Base-by-base conservation (phyloP, 805 yeast genomes). In the Pichia occidentalis region DNA sequence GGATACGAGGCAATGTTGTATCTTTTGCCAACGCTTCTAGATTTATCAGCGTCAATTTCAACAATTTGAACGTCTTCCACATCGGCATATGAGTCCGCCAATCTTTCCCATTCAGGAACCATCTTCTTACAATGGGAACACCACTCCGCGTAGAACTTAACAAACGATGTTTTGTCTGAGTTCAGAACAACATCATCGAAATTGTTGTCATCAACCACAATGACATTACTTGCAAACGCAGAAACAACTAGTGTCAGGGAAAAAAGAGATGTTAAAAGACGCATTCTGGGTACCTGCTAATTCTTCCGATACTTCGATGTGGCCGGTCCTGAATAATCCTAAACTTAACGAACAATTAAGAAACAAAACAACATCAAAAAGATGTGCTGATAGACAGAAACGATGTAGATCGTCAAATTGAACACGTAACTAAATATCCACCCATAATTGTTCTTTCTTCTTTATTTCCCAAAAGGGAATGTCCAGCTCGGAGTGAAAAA, bases 61-160 rank as follows among this genome's bases (percentile, higher is more conserved):
- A 70, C 60, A 32, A 57, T 50, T 40, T 57, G 61, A 19, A 57
- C 34, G 19, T 47, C 49, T 1, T 47, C 50, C 16, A 43, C 38
- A 23, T 34, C 44, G 1, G 39, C 46, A 37, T 46, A 56, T 3
- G 46, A 39, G n/a, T 45, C 40, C 4, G 57, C 50, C 21, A 57
- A 43, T 21, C 46, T 51, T 14, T 57, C 57, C 60, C 66, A 67
- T 3, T 65, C 61, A 5, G 85, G 85, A 54, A 64, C 66, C 50
- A 80, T 53, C 25, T 62, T 64, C 53, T 72, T 73, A 53, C 87
- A 80, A 54, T 80, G 85, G 25, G 76, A 62, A 56, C 87, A 80
- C 87, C 87, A 80, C 37, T 73, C 76, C 8, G 87, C 84, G 49
- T 71, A 78, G 47, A 77, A 80, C 63, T 85, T 83, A 46, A 85